Percentiles rank a stretch among this genome's conserved stretches.
These are phyloP conservation scores for Dryadomyces sulphureus DNA, from an alignment of 2,329 filamentous ascomycete genomes.

Conservation along the genomic window DNA sequence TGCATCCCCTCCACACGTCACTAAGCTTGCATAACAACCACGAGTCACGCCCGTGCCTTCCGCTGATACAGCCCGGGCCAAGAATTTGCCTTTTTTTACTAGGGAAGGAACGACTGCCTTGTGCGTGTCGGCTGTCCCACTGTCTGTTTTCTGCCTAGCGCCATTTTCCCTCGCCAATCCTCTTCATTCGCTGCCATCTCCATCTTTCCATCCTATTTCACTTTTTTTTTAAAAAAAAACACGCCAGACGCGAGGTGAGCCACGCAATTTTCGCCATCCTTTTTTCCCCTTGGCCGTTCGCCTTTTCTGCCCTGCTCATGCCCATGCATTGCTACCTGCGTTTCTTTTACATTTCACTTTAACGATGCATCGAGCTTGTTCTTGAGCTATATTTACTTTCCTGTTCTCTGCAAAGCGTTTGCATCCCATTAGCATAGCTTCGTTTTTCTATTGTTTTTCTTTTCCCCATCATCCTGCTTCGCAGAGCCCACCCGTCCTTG, in stretches of 20 bases:
- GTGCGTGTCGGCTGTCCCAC: slow-evolving; percentile 3
- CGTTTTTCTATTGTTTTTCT: neutral
- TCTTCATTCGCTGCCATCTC: neutral
- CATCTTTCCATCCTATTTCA: neutral
- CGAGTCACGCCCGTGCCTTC: neutral
- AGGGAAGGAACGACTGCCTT: slow-evolving; percentile 4
- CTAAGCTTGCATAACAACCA: no score
- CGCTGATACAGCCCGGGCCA: neutral
- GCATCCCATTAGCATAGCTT: neutral
- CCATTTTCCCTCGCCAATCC: slow-evolving; percentile 1
- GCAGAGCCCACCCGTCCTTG: neutral
- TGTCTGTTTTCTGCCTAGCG: slow-evolving; percentile 8
- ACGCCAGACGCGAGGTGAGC: slow-evolving; percentile 9
- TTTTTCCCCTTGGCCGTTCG: neutral
- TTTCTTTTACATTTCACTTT: neutral
- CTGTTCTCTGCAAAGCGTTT: neutral
- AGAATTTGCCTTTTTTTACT: neutral
- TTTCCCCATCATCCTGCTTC: neutral
- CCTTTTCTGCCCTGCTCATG: neutral
- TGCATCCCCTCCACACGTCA: no score
- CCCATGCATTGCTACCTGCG: neutral
- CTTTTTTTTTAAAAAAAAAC: slow-evolving; percentile 1
- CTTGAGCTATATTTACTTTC: neutral
- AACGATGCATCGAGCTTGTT: neutral
- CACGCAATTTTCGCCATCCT: slow-evolving; percentile 3